These are phyloP conservation scores for Obelidium mucronatum DNA, from an alignment of 192 early-diverging fungal species.

Conservation along the genomic window DNA sequence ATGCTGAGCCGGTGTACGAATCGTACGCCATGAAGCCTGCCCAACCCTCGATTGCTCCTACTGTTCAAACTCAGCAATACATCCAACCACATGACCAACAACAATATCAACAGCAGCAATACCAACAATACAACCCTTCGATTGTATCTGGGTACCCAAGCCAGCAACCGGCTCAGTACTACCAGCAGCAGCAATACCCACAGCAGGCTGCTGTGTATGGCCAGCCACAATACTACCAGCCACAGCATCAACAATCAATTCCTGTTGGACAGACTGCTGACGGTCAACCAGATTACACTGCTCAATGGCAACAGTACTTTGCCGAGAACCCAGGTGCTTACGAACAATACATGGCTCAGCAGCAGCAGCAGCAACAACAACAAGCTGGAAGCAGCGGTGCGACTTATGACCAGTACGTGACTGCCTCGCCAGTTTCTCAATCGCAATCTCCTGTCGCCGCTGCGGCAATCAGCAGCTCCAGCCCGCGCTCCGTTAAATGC, in stretches of 20 bases:
- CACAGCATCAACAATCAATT: not conserved
- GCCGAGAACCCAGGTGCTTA: slow-evolving; percentile 31
- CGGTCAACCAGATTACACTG: slow-evolving; percentile 28
- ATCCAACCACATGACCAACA: not conserved
- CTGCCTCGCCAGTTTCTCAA: too few species aligned
- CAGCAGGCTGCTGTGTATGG: not conserved
- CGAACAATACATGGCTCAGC: slow-evolving; percentile 17
- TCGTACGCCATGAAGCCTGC: not conserved
- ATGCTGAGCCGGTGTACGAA: not conserved
- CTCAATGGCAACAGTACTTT: slow-evolving; percentile 34
- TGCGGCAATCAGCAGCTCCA: not conserved
- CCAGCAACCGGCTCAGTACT: not conserved
- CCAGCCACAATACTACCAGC: not conserved
- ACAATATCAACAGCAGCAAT: slow-evolving; percentile 1
- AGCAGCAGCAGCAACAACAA: slow-evolving; percentile 1
- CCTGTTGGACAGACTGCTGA: not conserved
- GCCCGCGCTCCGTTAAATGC: not conserved
- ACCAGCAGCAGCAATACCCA: slow-evolving; percentile 10
- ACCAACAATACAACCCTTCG: not conserved
- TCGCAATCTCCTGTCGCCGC: too few species aligned
- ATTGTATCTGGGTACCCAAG: not conserved
- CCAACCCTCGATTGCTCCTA: not conserved
- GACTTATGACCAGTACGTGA: too few species aligned
- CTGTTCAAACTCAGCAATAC: not conserved
- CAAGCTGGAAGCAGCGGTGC: too few species aligned